Percentiles rank a stretch among this genome's conserved stretches.
Evolutionary conservation across 129 eudicot genomes (phyloP).

Genomic region (Pseudognaphalium luteoalbum): DNA sequence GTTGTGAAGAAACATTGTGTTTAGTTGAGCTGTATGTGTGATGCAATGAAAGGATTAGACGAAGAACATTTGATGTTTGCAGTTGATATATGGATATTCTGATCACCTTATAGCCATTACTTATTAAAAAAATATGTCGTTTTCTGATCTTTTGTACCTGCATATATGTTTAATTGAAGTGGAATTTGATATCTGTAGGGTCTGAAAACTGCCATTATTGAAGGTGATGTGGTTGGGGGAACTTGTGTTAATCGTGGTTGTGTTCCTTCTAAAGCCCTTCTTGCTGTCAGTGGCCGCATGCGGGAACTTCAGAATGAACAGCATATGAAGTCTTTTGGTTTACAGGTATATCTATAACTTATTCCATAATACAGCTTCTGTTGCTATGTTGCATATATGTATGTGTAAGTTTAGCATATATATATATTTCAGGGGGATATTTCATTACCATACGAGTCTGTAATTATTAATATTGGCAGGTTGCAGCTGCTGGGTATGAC

Average conservation of each 20-base stretch:
- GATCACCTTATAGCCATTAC: neutral
- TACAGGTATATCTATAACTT: conserved; percentile 61
- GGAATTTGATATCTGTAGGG: conserved; percentile 51
- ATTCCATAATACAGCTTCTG: neutral
- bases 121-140: neutral
- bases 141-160: neutral
- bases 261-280: conserved; percentile 99
- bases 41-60: too few relatives aligned
- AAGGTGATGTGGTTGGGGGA: conserved; percentile 98
- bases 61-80: too few relatives aligned
- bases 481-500: conserved; percentile 96
- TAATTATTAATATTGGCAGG: conserved; percentile 46
- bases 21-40: too few relatives aligned
- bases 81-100: too few relatives aligned
- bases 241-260: conserved; percentile 98
- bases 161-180: neutral
- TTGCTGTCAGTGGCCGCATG: conserved; percentile 98
- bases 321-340: conserved; percentile 92
- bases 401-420: neutral
- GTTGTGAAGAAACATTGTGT: too few relatives aligned
- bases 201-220: conserved; percentile 93
- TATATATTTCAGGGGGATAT: too few relatives aligned
- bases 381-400: conserved; percentile 1
- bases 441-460: neutral
- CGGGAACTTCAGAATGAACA: conserved; percentile 97